A percentile compares a stretch with the other conserved stretches of the same genome.
phyloP scores from a whole-genome alignment of 495 filamentous ascomycete species.

The Chlorociboria aeruginascens region DNA sequence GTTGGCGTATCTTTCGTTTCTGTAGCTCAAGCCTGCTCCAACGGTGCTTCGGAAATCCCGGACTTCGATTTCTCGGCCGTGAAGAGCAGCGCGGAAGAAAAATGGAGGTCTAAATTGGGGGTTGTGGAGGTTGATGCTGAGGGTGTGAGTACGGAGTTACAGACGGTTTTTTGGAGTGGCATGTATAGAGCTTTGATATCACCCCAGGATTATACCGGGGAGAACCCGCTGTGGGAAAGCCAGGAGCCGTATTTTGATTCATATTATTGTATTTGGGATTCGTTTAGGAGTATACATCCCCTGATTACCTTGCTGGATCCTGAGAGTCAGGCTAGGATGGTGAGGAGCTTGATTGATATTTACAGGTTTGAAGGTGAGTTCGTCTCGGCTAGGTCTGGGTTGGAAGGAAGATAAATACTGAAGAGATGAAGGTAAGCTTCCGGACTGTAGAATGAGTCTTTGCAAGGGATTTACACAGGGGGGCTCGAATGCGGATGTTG shows the following conservation, averaged over 20 bases:
- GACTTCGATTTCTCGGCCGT: constrained; percentile 51
- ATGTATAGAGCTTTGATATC: constrained; percentile 61
- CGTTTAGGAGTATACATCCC: constrained; percentile 59
- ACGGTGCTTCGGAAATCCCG: constrained; percentile 58
- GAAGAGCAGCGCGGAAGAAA: constrained; percentile 36
- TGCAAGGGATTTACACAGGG: constrained; percentile 52
- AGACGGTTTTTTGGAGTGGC: constrained; percentile 60
- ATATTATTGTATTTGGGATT: constrained; percentile 67
- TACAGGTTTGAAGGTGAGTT: constrained; percentile 57
- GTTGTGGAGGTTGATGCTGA: constrained; percentile 44
- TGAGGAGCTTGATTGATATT: constrained; percentile 59
- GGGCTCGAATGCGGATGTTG: constrained; percentile 61
- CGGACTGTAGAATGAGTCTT: constrained; percentile 34
- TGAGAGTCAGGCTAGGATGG: constrained; percentile 51
- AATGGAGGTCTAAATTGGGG: constrained; percentile 54
- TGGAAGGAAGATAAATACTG: not conserved
- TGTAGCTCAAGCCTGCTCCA: constrained; percentile 48
- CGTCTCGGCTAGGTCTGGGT: not conserved
- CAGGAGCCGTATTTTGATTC: constrained; percentile 70
- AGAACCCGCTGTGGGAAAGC: constrained; percentile 63
- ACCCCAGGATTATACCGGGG: constrained; percentile 70
- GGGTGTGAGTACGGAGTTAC: constrained; percentile 39
- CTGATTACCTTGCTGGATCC: constrained; percentile 63
- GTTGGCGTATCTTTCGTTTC: constrained; percentile 65
- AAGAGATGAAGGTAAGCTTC: constrained; percentile 18